A percentile compares a stretch with the other conserved stretches of the same genome.
Evolutionary conservation across 2,329 filamentous ascomycete genomes (phyloP).

Genomic region (Colletotrichum sp.): DNA sequence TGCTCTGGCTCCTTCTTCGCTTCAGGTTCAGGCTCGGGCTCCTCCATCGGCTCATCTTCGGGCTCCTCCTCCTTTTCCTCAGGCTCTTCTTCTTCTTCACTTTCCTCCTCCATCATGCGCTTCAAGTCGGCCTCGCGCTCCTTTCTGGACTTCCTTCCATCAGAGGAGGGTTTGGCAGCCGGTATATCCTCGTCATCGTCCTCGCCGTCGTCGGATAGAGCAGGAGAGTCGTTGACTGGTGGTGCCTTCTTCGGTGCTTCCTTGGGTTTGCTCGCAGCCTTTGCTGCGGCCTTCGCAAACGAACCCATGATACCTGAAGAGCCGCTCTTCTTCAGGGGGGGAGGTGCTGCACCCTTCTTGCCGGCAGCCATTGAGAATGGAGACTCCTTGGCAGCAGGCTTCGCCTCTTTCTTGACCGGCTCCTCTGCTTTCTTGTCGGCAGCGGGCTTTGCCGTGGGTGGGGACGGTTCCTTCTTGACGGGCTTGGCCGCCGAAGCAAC

Average conservation of each 20-base stretch:
- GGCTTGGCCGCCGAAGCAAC: conserved; percentile 31
- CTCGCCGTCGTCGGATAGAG: conserved; percentile 55
- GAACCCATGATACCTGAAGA: conserved; percentile 74
- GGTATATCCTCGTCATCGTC: conserved; percentile 61
- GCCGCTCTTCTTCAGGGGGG: conserved; percentile 60
- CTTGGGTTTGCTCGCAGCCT: conserved; percentile 22
- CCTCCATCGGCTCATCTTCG: conserved; percentile 45
- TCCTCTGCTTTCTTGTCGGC: conserved; percentile 24
- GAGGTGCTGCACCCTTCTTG: conserved; percentile 40
- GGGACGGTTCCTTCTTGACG: conserved; percentile 35
- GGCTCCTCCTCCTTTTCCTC: conserved; percentile 55
- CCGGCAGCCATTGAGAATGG: conserved; percentile 38
- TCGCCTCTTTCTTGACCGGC: conserved; percentile 39
- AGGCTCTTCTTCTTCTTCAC: conserved; percentile 66
- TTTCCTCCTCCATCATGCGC: conserved; percentile 78
- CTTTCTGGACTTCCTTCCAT: conserved; percentile 52
- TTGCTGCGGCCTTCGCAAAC: conserved; percentile 68
- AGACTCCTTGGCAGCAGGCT: conserved; percentile 43
- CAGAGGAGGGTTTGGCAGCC: conserved; percentile 36
- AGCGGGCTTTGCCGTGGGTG: conserved; percentile 20
- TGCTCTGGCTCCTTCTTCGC: conserved; percentile 46
- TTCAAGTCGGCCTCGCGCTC: conserved; percentile 70
- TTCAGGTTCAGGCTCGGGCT: conserved; percentile 40
- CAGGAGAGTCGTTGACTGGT: conserved; percentile 27
- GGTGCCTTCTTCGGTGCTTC: conserved; percentile 1